A percentile compares a stretch with the other conserved stretches of the same genome.
Evolutionary conservation across 345 rosid species (phyloP).

Genomic region (Lumnitzera littorea): DNA sequence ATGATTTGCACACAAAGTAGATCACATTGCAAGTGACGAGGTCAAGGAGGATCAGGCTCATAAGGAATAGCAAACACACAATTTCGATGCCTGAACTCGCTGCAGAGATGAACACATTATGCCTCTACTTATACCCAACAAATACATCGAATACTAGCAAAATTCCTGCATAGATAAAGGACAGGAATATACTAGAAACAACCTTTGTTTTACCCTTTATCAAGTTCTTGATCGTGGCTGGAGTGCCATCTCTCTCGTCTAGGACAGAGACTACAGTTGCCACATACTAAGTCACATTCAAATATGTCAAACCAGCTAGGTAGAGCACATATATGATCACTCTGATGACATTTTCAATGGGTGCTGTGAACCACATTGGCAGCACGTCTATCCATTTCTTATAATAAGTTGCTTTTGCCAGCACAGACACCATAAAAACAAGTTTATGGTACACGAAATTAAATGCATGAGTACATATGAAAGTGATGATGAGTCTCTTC

Average conservation of each 20-base stretch:
- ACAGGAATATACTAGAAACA: constrained; percentile 14
- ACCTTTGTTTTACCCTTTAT: constrained; percentile 34
- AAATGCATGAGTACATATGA: constrained; percentile 23
- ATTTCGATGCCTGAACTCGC: constrained; percentile 7
- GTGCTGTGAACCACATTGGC: not conserved
- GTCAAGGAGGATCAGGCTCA: constrained; percentile 9
- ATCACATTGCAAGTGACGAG: constrained; percentile 19
- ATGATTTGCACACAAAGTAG: constrained; percentile 22
- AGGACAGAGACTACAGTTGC: constrained; percentile 45
- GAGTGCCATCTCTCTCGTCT: constrained; percentile 34
- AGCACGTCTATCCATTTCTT: not conserved
- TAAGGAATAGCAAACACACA: constrained; percentile 6
- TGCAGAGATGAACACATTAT: constrained; percentile 12
- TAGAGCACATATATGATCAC: constrained; percentile 1
- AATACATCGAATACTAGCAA: constrained; percentile 9
- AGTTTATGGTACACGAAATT: constrained; percentile 16
- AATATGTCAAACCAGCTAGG: constrained; percentile 22
- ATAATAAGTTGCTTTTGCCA: too few species aligned
- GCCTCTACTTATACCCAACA: constrained; percentile 5
- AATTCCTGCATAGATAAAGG: constrained; percentile 10
- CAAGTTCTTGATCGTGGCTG: constrained; percentile 35
- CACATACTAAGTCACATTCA: constrained; percentile 34
- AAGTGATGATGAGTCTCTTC: constrained; percentile 43
- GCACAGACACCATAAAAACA: not conserved
- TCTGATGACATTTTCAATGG: not conserved